Conservation (phyloP, 169 alveolate species). For the Eimeria sp. region DNA sequence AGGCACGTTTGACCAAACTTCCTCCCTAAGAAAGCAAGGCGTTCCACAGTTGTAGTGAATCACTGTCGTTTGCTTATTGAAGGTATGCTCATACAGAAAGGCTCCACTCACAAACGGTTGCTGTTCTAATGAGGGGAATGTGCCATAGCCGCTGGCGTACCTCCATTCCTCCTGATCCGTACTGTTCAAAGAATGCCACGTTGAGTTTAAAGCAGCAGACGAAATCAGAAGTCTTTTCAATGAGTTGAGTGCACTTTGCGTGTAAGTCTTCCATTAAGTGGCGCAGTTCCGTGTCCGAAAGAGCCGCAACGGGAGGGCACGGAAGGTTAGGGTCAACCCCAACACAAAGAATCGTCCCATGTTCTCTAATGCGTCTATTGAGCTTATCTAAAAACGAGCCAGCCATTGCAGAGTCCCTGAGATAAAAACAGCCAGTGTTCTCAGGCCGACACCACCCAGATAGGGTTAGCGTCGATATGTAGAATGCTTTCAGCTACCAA, state of each 20-base stretch:
- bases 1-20: background rate
- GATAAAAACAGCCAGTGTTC: background rate
- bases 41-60: background rate
- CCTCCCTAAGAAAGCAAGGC: background rate
- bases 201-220: conserved; percentile 87
- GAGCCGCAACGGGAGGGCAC: conserved; percentile 21
- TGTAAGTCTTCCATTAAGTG: conserved; percentile 75
- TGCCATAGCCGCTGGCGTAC: conserved; percentile 6
- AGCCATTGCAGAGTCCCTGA: conserved; percentile 32
- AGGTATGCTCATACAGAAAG: background rate
- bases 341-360: conserved; percentile 85
- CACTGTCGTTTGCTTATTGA: background rate
- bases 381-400: conserved; percentile 84
- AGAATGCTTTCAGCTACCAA: background rate
- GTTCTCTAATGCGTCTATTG: conserved; percentile 81
- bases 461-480: background rate
- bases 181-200: conserved; percentile 86
- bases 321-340: conserved; percentile 84
- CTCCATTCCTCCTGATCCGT: conserved; percentile 83
- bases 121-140: background rate
- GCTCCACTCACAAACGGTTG: background rate
- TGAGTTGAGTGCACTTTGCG: conserved; percentile 78
- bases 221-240: conserved; percentile 76
- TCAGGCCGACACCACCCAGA: background rate
- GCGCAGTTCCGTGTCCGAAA: background rate